These are phyloP conservation scores for Wallacemonas sp. DNA, from an alignment of 208 protist species.

Conservation along the genomic window DNA sequence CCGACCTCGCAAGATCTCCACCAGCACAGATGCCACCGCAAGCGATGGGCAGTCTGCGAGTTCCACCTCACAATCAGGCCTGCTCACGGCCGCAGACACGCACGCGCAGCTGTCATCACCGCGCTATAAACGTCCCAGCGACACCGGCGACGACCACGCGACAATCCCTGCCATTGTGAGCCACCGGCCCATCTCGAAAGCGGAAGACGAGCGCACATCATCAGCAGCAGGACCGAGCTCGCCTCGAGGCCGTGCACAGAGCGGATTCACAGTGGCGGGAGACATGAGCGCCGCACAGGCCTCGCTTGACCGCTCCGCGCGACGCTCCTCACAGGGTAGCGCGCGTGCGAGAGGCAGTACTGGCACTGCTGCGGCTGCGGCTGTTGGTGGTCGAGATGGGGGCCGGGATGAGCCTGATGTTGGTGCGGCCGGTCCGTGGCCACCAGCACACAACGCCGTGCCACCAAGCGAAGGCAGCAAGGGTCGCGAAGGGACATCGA, in stretches of 20 bases:
- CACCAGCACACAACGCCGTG: too few species aligned
- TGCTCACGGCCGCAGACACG: neutral
- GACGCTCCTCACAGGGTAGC: neutral
- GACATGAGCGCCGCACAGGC: neutral
- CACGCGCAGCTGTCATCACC: neutral
- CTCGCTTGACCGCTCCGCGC: neutral
- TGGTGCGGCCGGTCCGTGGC: too few species aligned
- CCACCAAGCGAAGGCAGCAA: too few species aligned
- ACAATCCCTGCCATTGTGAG: neutral
- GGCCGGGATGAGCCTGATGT: too few species aligned
- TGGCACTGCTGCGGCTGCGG: neutral
- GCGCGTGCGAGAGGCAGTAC: neutral
- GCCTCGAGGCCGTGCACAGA: neutral
- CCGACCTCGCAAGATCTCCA: neutral
- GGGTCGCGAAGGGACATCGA: too few species aligned
- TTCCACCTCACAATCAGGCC: neutral
- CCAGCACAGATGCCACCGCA: neutral
- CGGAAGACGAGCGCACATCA: neutral
- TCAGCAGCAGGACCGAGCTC: neutral
- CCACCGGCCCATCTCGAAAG: neutral
- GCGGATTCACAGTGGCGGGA: conserved; percentile 6
- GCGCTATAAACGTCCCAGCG: too few species aligned
- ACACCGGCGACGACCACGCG: neutral
- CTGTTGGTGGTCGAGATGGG: neutral
- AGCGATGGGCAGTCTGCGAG: neutral